Evolutionary conservation across 169 alveolate species (phyloP).

Genomic region (Plasmodium inui): DNA sequence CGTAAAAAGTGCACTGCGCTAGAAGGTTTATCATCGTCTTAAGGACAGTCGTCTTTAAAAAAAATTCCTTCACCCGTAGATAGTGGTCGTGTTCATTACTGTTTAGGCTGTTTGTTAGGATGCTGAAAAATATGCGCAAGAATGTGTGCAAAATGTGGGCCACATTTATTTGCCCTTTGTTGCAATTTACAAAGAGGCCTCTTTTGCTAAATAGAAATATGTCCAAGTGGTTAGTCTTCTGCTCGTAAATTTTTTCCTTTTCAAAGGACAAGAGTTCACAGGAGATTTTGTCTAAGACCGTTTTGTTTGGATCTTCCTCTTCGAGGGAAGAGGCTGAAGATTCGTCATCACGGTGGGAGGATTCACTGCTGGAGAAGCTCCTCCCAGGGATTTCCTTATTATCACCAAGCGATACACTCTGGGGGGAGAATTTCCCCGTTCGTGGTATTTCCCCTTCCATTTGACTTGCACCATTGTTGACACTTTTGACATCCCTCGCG

Average conservation of each 20-base stretch:
- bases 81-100: constrained; percentile 26
- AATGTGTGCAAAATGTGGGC: constrained; percentile 29
- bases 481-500: not conserved
- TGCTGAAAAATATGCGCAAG: constrained; percentile 50
- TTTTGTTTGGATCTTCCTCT: constrained; percentile 24
- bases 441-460: not conserved
- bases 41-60: constrained; percentile 24
- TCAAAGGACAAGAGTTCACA: constrained; percentile 31
- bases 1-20: constrained; percentile 68
- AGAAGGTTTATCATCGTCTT: constrained; percentile 28
- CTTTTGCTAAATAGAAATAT: constrained; percentile 49
- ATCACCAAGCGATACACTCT: not conserved
- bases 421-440: not conserved
- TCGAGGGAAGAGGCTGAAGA: constrained; percentile 14
- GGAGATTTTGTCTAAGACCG: constrained; percentile 39
- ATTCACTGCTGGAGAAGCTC: not conserved
- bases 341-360: not conserved
- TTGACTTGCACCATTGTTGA: not conserved
- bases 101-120: constrained; percentile 38
- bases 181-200: constrained; percentile 57
- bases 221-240: constrained; percentile 2
- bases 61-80: constrained; percentile 23
- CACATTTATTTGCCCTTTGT: constrained; percentile 55
- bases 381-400: not conserved
- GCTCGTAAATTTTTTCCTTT: constrained; percentile 44